These are phyloP conservation scores for Iodosphaeria phyllophila DNA, from an alignment of 2,329 filamentous ascomycete species.

Conservation along the genomic window DNA sequence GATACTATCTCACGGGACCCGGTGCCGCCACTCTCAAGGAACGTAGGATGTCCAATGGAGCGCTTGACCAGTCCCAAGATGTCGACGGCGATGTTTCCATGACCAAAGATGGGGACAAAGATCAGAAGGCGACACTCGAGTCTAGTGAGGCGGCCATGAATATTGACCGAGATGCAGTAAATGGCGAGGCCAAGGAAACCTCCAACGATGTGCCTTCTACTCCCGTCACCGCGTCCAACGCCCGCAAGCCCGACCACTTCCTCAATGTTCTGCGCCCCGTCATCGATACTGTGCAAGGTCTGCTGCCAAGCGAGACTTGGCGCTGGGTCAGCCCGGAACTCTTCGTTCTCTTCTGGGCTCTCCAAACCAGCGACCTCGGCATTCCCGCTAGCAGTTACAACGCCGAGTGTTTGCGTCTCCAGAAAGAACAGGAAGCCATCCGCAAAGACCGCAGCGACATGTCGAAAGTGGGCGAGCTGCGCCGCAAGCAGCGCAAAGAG, in stretches of 20 bases:
- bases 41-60: constrained; percentile 9
- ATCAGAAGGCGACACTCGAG: constrained; percentile 8
- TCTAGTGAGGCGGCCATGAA: constrained; percentile 13
- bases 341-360: constrained; percentile 82
- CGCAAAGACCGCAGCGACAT: constrained; percentile 57
- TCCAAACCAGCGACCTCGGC: constrained; percentile 65
- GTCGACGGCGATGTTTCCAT: constrained; percentile 40
- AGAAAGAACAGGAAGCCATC: constrained; percentile 46
- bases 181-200: constrained; percentile 8
- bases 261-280: constrained; percentile 58
- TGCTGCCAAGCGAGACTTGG: constrained; percentile 45
- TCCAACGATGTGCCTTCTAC: constrained; percentile 8
- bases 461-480: constrained; percentile 42
- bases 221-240: constrained; percentile 11
- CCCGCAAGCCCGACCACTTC: constrained; percentile 28
- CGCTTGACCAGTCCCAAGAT: constrained; percentile 17
- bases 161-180: constrained; percentile 12
- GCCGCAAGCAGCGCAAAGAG: constrained; percentile 53
- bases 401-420: constrained; percentile 50
- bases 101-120: constrained; percentile 18
- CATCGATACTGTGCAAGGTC: constrained; percentile 45
- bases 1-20: constrained; percentile 36
- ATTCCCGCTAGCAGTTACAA: constrained; percentile 64
- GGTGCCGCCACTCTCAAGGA: constrained; percentile 13
- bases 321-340: constrained; percentile 59